Conservation (phyloP, 2,329 filamentous ascomycete genomes). For the Diaporthe vaccinii region DNA sequence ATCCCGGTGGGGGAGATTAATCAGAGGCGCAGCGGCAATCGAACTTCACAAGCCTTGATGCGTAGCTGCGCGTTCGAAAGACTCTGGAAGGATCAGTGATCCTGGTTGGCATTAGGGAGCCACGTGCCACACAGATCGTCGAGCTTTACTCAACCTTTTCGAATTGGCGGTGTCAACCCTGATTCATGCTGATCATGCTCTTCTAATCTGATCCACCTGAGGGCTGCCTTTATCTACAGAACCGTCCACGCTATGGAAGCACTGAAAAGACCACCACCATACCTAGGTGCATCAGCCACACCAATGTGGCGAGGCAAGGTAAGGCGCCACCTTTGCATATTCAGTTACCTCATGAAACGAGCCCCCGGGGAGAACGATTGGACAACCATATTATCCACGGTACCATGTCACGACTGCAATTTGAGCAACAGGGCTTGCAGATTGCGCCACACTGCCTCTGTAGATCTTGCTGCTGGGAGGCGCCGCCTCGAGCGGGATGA, state of each 20-base stretch:
- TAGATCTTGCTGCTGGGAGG: neutral
- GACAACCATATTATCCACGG: neutral
- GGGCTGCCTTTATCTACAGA: neutral
- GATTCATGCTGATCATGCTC: neutral
- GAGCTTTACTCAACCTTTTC: neutral
- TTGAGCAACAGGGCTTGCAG: neutral
- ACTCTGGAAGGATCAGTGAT: neutral
- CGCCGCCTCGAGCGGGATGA: neutral
- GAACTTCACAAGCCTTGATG: neutral
- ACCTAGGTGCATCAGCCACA: neutral
- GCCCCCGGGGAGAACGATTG: neutral
- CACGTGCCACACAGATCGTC: neutral
- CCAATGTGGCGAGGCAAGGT: neutral
- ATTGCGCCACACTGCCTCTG: neutral
- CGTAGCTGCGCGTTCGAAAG: neutral
- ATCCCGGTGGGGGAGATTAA: neutral
- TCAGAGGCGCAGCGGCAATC: neutral
- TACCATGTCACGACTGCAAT: neutral
- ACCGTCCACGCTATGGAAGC: neutral
- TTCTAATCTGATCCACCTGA: neutral
- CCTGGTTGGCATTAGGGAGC: neutral
- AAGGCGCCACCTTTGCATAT: neutral
- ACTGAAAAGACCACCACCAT: neutral
- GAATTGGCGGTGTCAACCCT: constrained; percentile 1
- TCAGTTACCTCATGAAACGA: neutral